Evolutionary conservation across 345 rosid genomes (phyloP).

Genomic region (Turritis glabra): DNA sequence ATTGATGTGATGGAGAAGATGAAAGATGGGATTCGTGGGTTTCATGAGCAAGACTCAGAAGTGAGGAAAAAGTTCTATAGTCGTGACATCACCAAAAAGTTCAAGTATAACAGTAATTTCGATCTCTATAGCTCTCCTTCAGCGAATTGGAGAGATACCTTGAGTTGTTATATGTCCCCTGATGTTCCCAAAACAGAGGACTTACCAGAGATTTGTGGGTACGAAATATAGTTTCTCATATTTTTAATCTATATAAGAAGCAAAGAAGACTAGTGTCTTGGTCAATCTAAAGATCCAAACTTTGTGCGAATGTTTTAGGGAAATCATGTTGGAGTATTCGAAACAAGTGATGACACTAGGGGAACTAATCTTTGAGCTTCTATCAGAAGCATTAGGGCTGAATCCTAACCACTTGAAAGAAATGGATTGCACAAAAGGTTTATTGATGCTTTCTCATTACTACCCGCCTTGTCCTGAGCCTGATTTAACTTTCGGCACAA

Average conservation of each 20-base stretch:
- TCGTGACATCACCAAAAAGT: constrained; percentile 3
- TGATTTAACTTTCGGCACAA: constrained; percentile 49
- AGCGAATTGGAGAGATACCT: constrained; percentile 47
- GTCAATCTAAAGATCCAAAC: no score
- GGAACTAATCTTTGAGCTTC: no score
- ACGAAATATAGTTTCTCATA: background rate
- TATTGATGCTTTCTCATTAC: constrained; percentile 45
- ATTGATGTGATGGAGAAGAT: constrained; percentile 22
- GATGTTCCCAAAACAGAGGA: constrained; percentile 39
- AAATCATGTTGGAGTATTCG: no score
- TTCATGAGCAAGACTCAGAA: constrained; percentile 38
- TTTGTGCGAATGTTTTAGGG: no score
- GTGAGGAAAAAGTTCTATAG: constrained; percentile 20
- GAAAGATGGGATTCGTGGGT: constrained; percentile 19
- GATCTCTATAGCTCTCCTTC: constrained; percentile 39
- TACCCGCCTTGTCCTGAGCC: constrained; percentile 62
- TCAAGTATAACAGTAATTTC: constrained; percentile 26
- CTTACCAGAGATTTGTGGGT: constrained; percentile 45
- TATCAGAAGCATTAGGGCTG: constrained; percentile 60
- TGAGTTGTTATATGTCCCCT: constrained; percentile 31
- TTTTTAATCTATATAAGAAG: background rate
- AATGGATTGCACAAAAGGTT: constrained; percentile 46
- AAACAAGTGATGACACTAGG: no score
- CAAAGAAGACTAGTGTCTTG: no score
- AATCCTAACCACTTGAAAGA: constrained; percentile 40